Evolutionary conservation across 352 stramenopile genomes (phyloP).

Genomic region (Pythium dissimile): DNA sequence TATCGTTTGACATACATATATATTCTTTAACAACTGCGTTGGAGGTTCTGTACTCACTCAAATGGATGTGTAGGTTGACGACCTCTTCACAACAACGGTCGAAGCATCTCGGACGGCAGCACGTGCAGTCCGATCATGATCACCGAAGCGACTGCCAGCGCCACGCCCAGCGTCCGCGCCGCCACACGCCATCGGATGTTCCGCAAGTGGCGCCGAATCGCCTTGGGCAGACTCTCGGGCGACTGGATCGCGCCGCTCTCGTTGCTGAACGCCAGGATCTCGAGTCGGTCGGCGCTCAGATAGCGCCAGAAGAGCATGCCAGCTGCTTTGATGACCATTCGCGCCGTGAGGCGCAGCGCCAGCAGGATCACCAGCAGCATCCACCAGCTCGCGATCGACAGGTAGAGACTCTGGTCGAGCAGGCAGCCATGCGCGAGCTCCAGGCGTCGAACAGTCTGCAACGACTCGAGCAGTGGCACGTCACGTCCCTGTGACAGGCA

Average conservation of each 20-base stretch:
- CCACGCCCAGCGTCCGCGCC: slow-evolving; percentile 31
- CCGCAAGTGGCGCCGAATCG: slow-evolving; percentile 35
- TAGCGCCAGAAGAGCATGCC: slow-evolving; percentile 56
- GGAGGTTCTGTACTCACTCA: background rate
- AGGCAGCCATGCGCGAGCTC: slow-evolving; percentile 42
- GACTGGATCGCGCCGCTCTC: slow-evolving; percentile 41
- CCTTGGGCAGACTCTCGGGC: slow-evolving; percentile 27
- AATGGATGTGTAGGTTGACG: background rate
- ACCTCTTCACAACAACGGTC: slow-evolving; percentile 1
- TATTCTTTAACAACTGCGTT: too few species aligned
- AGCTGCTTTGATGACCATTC: slow-evolving; percentile 42
- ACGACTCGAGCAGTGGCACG: background rate
- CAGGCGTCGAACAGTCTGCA: slow-evolving; percentile 12
- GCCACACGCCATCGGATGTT: slow-evolving; percentile 41
- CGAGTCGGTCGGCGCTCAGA: slow-evolving; percentile 45
- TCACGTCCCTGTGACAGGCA: background rate
- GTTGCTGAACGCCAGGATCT: slow-evolving; percentile 54
- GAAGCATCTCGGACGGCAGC: background rate
- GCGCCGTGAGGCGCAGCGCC: slow-evolving; percentile 37
- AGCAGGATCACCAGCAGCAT: slow-evolving; percentile 45
- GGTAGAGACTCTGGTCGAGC: slow-evolving; percentile 57
- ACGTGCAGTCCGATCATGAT: slow-evolving; percentile 6
- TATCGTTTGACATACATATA: too few species aligned
- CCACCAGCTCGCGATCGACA: slow-evolving; percentile 61
- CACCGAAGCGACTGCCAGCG: slow-evolving; percentile 12